These are phyloP conservation scores for Didymosphaeria variabile DNA, from an alignment of 2,329 filamentous ascomycete genomes.

Conservation along the genomic window DNA sequence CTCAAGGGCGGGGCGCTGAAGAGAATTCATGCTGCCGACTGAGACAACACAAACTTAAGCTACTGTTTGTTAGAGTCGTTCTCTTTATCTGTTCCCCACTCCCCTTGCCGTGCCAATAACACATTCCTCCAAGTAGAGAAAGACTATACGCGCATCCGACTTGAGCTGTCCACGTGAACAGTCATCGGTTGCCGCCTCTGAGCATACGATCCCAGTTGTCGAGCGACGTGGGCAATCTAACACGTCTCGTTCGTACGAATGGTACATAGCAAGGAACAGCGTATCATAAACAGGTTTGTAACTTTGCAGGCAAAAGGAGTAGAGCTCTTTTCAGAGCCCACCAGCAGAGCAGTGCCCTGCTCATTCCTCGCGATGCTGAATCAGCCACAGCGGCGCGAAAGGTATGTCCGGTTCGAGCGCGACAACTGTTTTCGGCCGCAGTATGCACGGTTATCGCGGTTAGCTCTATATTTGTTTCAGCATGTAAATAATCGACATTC, in stretches of 20 bases:
- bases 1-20: background rate
- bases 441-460: constrained; percentile 29
- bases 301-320: no score
- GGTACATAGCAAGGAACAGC: background rate
- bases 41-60: background rate
- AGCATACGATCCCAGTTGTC: background rate
- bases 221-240: background rate
- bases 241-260: background rate
- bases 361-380: constrained; percentile 13
- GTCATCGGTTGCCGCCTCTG: background rate
- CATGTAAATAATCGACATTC: constrained; percentile 26
- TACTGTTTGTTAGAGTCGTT: no score
- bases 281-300: no score
- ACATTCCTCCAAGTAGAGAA: background rate
- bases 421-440: constrained; percentile 28
- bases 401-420: constrained; percentile 8
- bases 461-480: constrained; percentile 23
- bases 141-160: no score
- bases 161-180: background rate
- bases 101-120: background rate
- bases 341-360: background rate
- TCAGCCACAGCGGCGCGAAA: background rate
- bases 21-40: background rate
- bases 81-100: no score
- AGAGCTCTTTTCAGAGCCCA: background rate